Evolutionary conservation across 768 basidiomycete genomes (phyloP), one percentile per base, ranked within the genome.

Genomic region (Phylloporus scabripes): DNA sequence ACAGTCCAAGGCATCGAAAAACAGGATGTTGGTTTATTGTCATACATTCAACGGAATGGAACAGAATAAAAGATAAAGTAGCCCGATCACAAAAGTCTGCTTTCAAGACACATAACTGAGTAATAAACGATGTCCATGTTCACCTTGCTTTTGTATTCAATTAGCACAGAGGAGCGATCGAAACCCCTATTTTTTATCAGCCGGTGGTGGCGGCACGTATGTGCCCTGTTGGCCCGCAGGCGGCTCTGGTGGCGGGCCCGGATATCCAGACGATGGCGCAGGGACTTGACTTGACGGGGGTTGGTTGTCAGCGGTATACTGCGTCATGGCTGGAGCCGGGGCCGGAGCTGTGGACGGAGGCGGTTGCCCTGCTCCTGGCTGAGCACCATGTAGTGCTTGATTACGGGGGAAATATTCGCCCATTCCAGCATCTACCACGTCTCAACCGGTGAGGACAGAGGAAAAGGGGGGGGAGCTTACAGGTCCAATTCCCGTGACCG

Each of bases 401-500:
- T 10, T 1, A 1, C 23, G 9, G 18, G 59, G 36, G 15, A 0
- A 3, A 34, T 60, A 60, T n/a, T 50, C 41, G 6, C 60, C 60
- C 60, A 61, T 63, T 3, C 61, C 61, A 7, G 8, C 4, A 18
- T 61, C 60, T 61, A 17, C 15, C 7, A 14, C 14, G n/a, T 29
- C 5, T 31, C 18, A 14, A 26, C 10, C 1, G 10, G 7, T n/a
- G 33, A 34, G 7, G n/a, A n/a, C 15, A 6, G 15, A 33, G 26
- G 32, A 14, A 28, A 9, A 14, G n/a, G 31, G 15, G 24, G 9
- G 12, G 4, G 8, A 28, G 9, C 63, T 58, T 24, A 65, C 61
- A 65, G 2, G 36, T 51, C 59, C 64, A 64, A 21, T 65, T 58
- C 7, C 42, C 47, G 36, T 48, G 31, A 0, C 63, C 63, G 10